These are phyloP conservation scores for Cytospora piceicola DNA, from an alignment of 2,329 filamentous ascomycete species.

Conservation along the genomic window DNA sequence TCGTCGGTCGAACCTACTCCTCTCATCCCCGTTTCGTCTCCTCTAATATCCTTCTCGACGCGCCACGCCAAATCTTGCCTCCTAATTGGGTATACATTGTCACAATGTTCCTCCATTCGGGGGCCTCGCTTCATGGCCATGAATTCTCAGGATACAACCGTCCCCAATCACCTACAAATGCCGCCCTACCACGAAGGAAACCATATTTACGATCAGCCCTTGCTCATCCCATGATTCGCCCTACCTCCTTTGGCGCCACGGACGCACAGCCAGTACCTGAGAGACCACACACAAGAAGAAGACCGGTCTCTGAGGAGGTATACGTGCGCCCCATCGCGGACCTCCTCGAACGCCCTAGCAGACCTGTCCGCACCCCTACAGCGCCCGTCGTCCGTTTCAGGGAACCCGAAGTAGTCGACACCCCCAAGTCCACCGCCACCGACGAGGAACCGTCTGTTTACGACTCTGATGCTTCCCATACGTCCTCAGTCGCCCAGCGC, in stretches of 20 bases:
- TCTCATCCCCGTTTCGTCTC: not conserved
- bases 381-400: constrained; percentile 52
- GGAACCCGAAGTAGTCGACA: constrained; percentile 40
- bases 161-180: constrained; percentile 37
- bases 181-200: constrained; percentile 41
- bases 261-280: constrained; percentile 18
- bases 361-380: constrained; percentile 8
- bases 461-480: constrained; percentile 44
- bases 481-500: constrained; percentile 21
- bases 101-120: constrained; percentile 63
- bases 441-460: constrained; percentile 56
- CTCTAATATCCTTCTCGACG: not conserved
- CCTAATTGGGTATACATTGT: constrained; percentile 8
- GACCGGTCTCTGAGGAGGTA: constrained; percentile 28
- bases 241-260: constrained; percentile 32
- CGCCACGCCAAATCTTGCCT: too few relatives aligned
- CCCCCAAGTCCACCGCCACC: constrained; percentile 41
- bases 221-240: constrained; percentile 40
- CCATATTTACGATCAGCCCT: constrained; percentile 50
- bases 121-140: constrained; percentile 63
- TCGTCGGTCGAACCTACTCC: constrained; percentile 7
- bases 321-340: constrained; percentile 44
- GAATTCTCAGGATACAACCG: constrained; percentile 53
- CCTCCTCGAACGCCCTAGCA: constrained; percentile 37
- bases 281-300: constrained; percentile 11